A percentile compares a stretch with the other conserved stretches of the same genome.
These are phyloP conservation scores for Carex kokanica DNA, from an alignment of 176 grass and related monocot species.

Conservation along the genomic window DNA sequence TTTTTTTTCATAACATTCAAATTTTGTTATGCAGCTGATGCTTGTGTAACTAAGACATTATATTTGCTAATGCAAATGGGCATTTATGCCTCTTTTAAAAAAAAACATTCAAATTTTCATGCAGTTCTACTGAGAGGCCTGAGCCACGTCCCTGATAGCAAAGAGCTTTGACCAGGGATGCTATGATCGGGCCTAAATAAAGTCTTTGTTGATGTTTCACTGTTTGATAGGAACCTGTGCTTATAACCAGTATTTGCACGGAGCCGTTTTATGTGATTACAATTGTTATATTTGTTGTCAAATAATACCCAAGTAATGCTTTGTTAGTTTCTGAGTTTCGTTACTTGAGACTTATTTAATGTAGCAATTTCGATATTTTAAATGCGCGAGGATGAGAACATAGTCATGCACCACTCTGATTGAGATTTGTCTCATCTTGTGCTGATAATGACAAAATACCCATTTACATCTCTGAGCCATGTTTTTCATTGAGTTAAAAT, in stretches of 20 bases:
- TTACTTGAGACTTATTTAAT: background rate
- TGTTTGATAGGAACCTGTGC: constrained; percentile 90
- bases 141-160: constrained; percentile 67
- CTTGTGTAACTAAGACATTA: too few relatives aligned
- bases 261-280: constrained; percentile 86
- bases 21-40: too few relatives aligned
- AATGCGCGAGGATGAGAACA: constrained; percentile 28
- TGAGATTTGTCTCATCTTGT: constrained; percentile 4
- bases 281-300: too few relatives aligned
- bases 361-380: background rate
- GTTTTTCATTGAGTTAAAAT: background rate
- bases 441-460: constrained; percentile 3
- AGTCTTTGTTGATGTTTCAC: constrained; percentile 40
- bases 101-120: background rate
- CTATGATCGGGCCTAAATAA: constrained; percentile 56
- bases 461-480: background rate
- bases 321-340: too few relatives aligned
- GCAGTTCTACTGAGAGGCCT: background rate
- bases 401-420: constrained; percentile 58
- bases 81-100: too few relatives aligned
- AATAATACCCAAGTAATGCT: too few relatives aligned
- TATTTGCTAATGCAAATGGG: too few relatives aligned
- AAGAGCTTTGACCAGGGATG: constrained; percentile 53
- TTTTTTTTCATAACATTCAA: background rate
- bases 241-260: constrained; percentile 38